These are phyloP conservation scores for Colletotrichum eremochloae DNA, from an alignment of 2,329 filamentous ascomycete species.

Conservation along the genomic window DNA sequence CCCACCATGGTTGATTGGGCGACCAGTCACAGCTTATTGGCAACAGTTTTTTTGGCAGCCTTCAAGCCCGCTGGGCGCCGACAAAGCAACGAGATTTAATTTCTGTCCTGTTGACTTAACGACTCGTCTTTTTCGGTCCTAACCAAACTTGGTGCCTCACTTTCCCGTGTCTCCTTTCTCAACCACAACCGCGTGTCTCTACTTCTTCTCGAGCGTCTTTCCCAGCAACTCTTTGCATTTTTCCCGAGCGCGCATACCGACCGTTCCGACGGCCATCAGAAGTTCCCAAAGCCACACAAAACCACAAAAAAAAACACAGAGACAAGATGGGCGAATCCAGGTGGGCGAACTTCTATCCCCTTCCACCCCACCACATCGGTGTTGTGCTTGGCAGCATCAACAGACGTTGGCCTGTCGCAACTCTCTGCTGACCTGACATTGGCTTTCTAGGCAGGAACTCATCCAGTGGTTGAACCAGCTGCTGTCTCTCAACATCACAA, in stretches of 20 bases:
- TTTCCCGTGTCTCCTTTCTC: conserved; percentile 36
- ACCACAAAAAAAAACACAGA: conserved; percentile 30
- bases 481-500: conserved; percentile 96
- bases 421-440: conserved; percentile 43
- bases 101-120: conserved; percentile 42
- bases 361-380: conserved; percentile 14
- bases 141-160: conserved; percentile 27
- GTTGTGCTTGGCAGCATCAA: background rate
- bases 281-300: conserved; percentile 11
- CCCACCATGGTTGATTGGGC: conserved; percentile 57
- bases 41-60: conserved; percentile 44
- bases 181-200: conserved; percentile 28
- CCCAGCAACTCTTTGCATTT: conserved; percentile 7
- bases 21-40: conserved; percentile 46
- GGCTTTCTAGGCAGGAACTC: conserved; percentile 84
- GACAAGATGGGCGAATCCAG: conserved; percentile 74
- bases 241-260: conserved; percentile 25
- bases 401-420: conserved; percentile 18
- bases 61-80: conserved; percentile 41
- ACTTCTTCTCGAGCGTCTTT: conserved; percentile 37
- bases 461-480: conserved; percentile 97
- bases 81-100: conserved; percentile 46
- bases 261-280: background rate
- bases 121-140: conserved; percentile 31
- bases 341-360: conserved; percentile 51